Base-by-base conservation (phyloP, 768 basidiomycete genomes). In the Kwoniella sp. region DNA sequence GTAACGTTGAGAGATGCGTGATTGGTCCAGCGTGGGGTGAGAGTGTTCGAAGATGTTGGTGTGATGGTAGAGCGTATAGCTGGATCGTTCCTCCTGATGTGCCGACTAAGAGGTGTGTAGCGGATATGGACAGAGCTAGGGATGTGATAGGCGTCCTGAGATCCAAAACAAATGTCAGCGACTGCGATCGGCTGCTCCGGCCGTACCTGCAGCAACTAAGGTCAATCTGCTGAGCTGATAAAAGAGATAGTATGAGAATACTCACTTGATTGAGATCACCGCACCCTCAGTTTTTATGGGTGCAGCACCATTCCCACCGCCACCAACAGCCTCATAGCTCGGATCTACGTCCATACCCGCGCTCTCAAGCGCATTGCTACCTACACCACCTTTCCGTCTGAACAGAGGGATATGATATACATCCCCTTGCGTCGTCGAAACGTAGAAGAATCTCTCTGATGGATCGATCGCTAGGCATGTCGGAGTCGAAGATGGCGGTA, bases 361-460 rank as follows among this genome's bases (percentile, higher is more conserved):
- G 29, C 17, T 21, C 21, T 36, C 26, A 19, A 27, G 27, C 5
- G 58, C 30, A 17, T 22, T 54, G 6, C 47, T 60, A 1, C 74
- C 73, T 13, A 77, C 13, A 22, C 68, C 67, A 19, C 53, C 60
- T 55, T 70, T 67, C 30, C 77, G 60, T 27, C 86, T 84, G 80
- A 89, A 92, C 27, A 94, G 81, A 68, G 91, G 88, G 68, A 90
- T 85, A 77, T 90, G 88, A 79, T 90, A 86, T 71, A 94, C 84
- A 12, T 85, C 86, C 3, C 91, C 90, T 52, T 67, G 88, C 84
- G 25, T 83, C 69, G 91, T 91, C 10, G 88, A 89, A 29, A 91
- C 91, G 74, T 96, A 93, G 80, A 97, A 91, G 52, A 88, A 82
- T 25, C 94, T 86, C 81, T 97, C 95, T 0, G 88, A 86, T n/a